phyloP scores from a whole-genome alignment of 257 asterid species.

The Orobanche coerulescens region DNA sequence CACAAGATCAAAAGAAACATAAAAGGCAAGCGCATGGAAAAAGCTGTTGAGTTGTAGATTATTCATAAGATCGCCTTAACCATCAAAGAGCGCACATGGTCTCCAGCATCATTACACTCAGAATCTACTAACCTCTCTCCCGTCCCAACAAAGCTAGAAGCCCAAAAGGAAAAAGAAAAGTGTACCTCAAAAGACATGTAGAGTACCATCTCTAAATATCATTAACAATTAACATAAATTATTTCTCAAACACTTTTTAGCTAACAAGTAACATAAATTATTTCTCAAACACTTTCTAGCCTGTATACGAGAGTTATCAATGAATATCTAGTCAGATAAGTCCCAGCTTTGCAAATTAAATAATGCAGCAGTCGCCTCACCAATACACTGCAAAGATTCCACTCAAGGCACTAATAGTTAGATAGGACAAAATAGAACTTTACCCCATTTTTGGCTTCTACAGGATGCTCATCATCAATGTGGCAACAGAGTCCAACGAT shows the following conservation, averaged over 20 bases:
- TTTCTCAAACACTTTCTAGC: neutral
- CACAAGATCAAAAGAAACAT: neutral
- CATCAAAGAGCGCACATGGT: neutral
- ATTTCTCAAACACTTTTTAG: neutral
- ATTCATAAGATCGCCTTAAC: neutral
- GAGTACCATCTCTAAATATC: neutral
- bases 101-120: no score
- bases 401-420: neutral
- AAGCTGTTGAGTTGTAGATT: neutral
- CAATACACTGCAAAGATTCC: neutral
- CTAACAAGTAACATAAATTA: neutral
- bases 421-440: constrained; percentile 11
- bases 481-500: constrained; percentile 82
- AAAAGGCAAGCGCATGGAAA: neutral
- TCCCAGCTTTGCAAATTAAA: neutral
- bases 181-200: neutral
- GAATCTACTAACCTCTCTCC: neutral
- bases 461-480: constrained; percentile 84
- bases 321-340: neutral
- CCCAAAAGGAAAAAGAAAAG: neutral
- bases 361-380: neutral
- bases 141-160: constrained; percentile 8
- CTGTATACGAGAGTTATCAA: neutral
- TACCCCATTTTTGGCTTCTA: constrained; percentile 77
- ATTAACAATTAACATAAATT: neutral